Evolutionary conservation across 1,139 yeast genomes (phyloP).

Genomic region (Suhomyces guaymorum): DNA sequence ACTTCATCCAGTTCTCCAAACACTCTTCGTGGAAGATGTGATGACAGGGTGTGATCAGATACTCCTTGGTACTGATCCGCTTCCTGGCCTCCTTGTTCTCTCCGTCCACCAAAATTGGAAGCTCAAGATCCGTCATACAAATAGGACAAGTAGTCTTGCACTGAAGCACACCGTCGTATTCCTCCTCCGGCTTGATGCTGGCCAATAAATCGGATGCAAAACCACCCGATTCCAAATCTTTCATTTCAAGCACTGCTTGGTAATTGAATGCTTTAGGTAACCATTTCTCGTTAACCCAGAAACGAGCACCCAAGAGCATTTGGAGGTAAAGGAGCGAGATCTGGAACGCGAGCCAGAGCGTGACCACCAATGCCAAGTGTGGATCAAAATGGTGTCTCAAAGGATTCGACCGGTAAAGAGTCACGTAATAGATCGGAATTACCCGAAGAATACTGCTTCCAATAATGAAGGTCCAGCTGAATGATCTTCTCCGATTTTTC

Average conservation of each 20-base stretch:
- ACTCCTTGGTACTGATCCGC: slow-evolving; percentile 39
- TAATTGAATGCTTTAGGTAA: slow-evolving; percentile 82
- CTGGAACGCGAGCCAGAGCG: slow-evolving; percentile 60
- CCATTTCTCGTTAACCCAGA: slow-evolving; percentile 74
- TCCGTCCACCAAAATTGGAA: slow-evolving; percentile 51
- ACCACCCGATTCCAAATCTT: slow-evolving; percentile 62
- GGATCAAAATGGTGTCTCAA: slow-evolving; percentile 62
- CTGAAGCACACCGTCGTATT: slow-evolving; percentile 26
- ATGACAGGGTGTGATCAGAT: slow-evolving; percentile 91
- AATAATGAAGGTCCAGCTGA: slow-evolving; percentile 68
- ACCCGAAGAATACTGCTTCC: slow-evolving; percentile 66
- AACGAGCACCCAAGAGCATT: slow-evolving; percentile 71
- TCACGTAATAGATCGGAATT: slow-evolving; percentile 65
- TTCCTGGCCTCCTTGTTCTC: slow-evolving; percentile 15
- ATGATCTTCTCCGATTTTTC: slow-evolving; percentile 67
- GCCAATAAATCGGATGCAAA: slow-evolving; percentile 40
- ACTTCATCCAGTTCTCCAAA: slow-evolving; percentile 90
- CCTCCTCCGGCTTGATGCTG: slow-evolving; percentile 33
- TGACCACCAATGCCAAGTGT: slow-evolving; percentile 43
- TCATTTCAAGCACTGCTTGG: slow-evolving; percentile 61
- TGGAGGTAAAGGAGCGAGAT: slow-evolving; percentile 59
- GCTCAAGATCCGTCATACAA: slow-evolving; percentile 75
- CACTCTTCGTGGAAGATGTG: slow-evolving; percentile 89
- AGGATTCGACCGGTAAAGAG: slow-evolving; percentile 42
- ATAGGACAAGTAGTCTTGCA: slow-evolving; percentile 73